Evolutionary conservation across 345 rosid species (phyloP).

Genomic region (Bruguiera gymnorhiza): DNA sequence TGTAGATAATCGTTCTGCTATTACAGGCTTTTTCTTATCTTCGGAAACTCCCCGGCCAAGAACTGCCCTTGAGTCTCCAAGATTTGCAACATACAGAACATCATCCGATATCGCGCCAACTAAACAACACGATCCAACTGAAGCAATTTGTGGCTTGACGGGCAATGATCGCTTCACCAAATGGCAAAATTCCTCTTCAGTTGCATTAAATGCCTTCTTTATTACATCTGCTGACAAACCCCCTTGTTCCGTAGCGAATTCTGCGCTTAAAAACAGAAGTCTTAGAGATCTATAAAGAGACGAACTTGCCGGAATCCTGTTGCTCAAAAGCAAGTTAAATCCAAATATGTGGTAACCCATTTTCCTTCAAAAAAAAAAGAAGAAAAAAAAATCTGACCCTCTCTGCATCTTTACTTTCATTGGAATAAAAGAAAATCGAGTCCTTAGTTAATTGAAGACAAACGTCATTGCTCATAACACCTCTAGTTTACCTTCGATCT

Average conservation of each 20-base stretch:
- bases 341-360: background rate
- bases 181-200: slow-evolving; percentile 81
- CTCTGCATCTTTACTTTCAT: no score
- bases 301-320: background rate
- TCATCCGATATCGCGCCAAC: slow-evolving; percentile 81
- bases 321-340: background rate
- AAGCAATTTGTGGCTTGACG: slow-evolving; percentile 73
- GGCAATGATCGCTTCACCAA: slow-evolving; percentile 69
- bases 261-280: slow-evolving; percentile 33
- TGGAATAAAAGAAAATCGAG: no score
- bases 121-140: slow-evolving; percentile 93
- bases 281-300: background rate
- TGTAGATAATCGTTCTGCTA: slow-evolving; percentile 82
- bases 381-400: no score
- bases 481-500: no score
- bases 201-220: slow-evolving; percentile 77
- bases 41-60: slow-evolving; percentile 60
- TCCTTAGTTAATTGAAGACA: no score
- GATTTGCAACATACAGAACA: slow-evolving; percentile 78
- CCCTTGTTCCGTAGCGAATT: slow-evolving; percentile 75
- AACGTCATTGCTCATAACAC: no score
- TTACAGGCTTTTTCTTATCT: slow-evolving; percentile 39
- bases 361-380: no score
- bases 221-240: slow-evolving; percentile 78
- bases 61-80: slow-evolving; percentile 94